phyloP scores from a whole-genome alignment of 352 stramenopile genomes.

The Phytophthora syringae region DNA sequence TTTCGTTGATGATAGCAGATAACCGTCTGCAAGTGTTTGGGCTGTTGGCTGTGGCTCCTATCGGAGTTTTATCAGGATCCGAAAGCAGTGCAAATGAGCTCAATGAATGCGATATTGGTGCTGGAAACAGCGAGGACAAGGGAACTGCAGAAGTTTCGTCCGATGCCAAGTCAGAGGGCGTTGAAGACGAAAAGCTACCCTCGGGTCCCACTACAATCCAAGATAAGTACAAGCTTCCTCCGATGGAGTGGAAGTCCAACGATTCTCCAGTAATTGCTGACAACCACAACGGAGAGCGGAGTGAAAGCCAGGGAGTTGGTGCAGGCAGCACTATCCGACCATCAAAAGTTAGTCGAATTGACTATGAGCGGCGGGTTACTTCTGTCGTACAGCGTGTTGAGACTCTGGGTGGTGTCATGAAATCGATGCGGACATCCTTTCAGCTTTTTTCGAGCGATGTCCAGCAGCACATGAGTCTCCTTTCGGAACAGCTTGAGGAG shows the following conservation, averaged over 20 bases:
- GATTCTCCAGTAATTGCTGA: not conserved
- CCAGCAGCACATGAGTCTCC: constrained; percentile 54
- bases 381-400: constrained; percentile 45
- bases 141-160: not conserved
- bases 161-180: not conserved
- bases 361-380: constrained; percentile 50
- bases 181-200: not conserved
- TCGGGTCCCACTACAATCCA: constrained; percentile 44
- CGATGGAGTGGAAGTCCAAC: constrained; percentile 35
- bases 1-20: constrained; percentile 23
- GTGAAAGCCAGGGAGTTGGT: not conserved
- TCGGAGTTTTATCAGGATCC: not conserved
- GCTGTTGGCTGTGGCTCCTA: constrained; percentile 11
- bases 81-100: constrained; percentile 1
- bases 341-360: constrained; percentile 35
- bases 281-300: not conserved
- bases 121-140: not conserved
- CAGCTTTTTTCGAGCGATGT: constrained; percentile 61
- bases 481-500: constrained; percentile 60
- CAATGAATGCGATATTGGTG: not conserved
- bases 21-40: constrained; percentile 25
- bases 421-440: constrained; percentile 61
- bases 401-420: constrained; percentile 41
- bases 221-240: constrained; percentile 50
- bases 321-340: not conserved